Evolutionary conservation across 2,329 filamentous ascomycete species (phyloP).

Genomic region (Aspergillus sp.): DNA sequence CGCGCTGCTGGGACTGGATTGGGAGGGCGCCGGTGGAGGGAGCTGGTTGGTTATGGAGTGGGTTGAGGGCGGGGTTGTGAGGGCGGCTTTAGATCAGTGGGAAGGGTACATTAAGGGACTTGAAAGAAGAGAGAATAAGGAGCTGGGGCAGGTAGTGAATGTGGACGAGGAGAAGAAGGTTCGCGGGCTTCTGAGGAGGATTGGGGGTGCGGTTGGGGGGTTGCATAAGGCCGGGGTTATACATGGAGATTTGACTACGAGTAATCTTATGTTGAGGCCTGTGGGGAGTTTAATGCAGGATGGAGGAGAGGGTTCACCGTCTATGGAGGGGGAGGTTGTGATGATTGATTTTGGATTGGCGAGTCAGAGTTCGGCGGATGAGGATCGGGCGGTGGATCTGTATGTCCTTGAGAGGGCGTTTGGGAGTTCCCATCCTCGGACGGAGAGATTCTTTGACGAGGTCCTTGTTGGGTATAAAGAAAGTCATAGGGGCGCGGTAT

Average conservation of each 20-base stretch:
- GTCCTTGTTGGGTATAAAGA: constrained; percentile 72
- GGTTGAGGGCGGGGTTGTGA: constrained; percentile 72
- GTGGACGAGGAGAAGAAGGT: constrained; percentile 53
- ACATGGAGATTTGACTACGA: constrained; percentile 95
- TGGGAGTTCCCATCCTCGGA: constrained; percentile 86
- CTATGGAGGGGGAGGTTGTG: constrained; percentile 70
- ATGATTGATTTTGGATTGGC: constrained; percentile 95
- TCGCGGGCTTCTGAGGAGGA: constrained; percentile 63
- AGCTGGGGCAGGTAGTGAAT: background rate
- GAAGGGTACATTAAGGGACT: constrained; percentile 52
- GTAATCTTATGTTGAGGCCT: constrained; percentile 83
- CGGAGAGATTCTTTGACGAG: constrained; percentile 72
- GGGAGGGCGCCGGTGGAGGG: constrained; percentile 57
- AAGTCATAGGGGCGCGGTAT: constrained; percentile 71
- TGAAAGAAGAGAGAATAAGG: constrained; percentile 29
- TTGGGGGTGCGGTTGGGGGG: constrained; percentile 69
- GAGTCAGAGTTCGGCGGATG: constrained; percentile 75
- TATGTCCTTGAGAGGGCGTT: constrained; percentile 96
- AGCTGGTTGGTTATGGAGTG: constrained; percentile 82
- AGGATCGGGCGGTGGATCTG: constrained; percentile 92
- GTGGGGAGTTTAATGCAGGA: constrained; percentile 14
- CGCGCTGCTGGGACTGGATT: constrained; percentile 69
- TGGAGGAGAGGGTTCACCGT: constrained; percentile 23
- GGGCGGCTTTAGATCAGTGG: constrained; percentile 68
- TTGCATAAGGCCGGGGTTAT: constrained; percentile 84